A percentile compares a stretch with the other conserved stretches of the same genome.
Conservation (phyloP, 495 filamentous ascomycete genomes). For the Hypoxylon trugodes region DNA sequence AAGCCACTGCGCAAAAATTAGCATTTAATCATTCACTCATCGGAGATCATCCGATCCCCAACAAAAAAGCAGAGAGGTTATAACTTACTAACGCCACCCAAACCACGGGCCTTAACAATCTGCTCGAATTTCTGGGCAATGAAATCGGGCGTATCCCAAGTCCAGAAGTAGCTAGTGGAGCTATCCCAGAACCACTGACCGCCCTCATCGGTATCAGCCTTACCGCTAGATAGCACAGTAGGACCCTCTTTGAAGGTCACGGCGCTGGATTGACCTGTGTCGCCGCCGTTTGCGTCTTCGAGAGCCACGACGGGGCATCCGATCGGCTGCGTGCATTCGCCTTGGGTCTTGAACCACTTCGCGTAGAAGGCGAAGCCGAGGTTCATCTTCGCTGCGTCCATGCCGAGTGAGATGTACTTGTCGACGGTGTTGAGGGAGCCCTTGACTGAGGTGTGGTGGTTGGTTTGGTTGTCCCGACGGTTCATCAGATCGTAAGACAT, state of each 20-base stretch:
- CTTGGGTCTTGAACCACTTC: constrained; percentile 68
- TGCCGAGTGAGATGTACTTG: constrained; percentile 63
- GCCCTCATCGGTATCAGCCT: constrained; percentile 59
- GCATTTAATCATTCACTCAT: neutral
- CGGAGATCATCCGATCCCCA: neutral
- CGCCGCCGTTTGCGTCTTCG: constrained; percentile 64
- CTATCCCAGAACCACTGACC: constrained; percentile 71
- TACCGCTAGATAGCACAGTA: constrained; percentile 43
- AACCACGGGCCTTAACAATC: constrained; percentile 62
- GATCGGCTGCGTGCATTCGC: constrained; percentile 54
- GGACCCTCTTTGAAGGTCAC: constrained; percentile 57
- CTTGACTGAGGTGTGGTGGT: constrained; percentile 63
- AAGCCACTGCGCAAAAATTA: constrained; percentile 50
- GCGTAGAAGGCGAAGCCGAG: constrained; percentile 73
- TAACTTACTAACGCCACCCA: constrained; percentile 64
- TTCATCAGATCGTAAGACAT: constrained; percentile 77
- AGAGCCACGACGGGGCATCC: constrained; percentile 64
- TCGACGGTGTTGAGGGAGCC: constrained; percentile 60
- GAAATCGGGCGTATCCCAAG: constrained; percentile 69
- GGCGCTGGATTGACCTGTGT: constrained; percentile 64
- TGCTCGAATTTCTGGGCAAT: constrained; percentile 66
- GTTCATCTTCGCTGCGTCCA: constrained; percentile 64
- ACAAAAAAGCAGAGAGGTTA: neutral
- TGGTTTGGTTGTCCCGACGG: constrained; percentile 66
- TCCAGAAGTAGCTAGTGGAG: constrained; percentile 66